Base-by-base conservation (phyloP, 2,329 filamentous ascomycete genomes). In the Colletotrichum limetticola region DNA sequence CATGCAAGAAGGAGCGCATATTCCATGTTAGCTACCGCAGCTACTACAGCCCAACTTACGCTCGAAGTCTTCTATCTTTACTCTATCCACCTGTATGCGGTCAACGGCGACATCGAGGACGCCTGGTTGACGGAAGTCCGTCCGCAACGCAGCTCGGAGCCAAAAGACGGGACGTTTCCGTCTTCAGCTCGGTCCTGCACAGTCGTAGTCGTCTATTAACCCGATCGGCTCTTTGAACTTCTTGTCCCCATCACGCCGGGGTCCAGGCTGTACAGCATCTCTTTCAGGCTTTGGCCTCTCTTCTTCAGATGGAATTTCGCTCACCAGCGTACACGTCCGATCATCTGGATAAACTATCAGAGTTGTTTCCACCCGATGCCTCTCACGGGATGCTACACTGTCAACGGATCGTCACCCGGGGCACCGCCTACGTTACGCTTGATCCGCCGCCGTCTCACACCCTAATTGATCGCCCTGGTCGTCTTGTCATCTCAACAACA, bases 401-500 rank as follows among this genome's bases (percentile, higher is more conserved):
- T 64, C 59, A 46, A 64, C 22, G n/a, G 58, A 59, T 46, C 32
- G 35, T 71, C 57, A 58, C 26, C 65, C 28, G 19, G 65, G 57
- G 37, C 58, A 24, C 46, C 42, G 14, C 24, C n/a, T 26, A 52
- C 28, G 26, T 68, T 30, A 62, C 35, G 65, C 49, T 61, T 53
- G 26, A 58, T 52, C 42, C 46, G 49, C 28, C 24, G 26, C 26
- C 52, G 60, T 52, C 26, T 52, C 60, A 52, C 42, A 52, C 68
- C 24, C 67, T 56, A 55, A 56, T 16, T 19, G 26, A 28, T 58
- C 22, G 49, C 24, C 26, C 52, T 42, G 52, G 55, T 71, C 65
- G 42, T 71, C 35, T 12, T 61, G 58, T 68, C 65, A 49, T 68
- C 69, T 37, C 66, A 63, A 53, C 30, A 37, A 22, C 12, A n/a